Base-by-base conservation (phyloP, 306 rosid genomes). In the Trifolium repens region DNA sequence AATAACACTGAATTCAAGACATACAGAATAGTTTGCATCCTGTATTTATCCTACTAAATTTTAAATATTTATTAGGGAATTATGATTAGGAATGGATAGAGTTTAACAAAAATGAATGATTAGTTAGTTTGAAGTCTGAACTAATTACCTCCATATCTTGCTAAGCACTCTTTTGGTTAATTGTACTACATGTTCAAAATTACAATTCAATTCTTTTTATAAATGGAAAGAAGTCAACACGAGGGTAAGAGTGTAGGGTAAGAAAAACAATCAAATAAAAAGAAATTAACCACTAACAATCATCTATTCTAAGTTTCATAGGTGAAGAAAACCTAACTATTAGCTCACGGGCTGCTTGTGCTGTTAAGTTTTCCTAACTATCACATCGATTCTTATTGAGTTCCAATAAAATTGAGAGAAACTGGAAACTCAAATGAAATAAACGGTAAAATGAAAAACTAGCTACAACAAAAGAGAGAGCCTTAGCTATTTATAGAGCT, bases 311-410 rank as follows among this genome's bases (percentile, higher is more conserved):
- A 55, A 16, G 39, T 57, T 77, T 43, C 15, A 67, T 17, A 44
- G 42, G 13, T 39, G 42, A 57, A 55, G 50, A 55, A 67, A 39
- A 72, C 3, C 40, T 24, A 40, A 57, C 40, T 24, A 55, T 71
- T 71, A 26, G 67, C 44, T 30, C 40, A 30, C 6, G 22, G 19
- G 5, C 58, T 52, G 58, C 19, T 5, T 13, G 66, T 60, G 9
- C 22, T 30, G 42, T 7, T 44, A 4, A 44, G 50, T 10, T 44
- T 44, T 44, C 11, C 4, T 12, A 3, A 44, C 5, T 44, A 44
- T 13, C 12, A 11, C 14, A 44, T 44, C n/a, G 50, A 44, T 14
- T 0, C 3, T 44, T 44, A 44, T 44, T 44, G 50, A 44, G 50
- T 44, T 12, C 50, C 12, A 44, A 44, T 44, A 44, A 44, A 44